Base-by-base conservation (phyloP, 495 filamentous ascomycete species). In the Aspergillus ellipticus region DNA sequence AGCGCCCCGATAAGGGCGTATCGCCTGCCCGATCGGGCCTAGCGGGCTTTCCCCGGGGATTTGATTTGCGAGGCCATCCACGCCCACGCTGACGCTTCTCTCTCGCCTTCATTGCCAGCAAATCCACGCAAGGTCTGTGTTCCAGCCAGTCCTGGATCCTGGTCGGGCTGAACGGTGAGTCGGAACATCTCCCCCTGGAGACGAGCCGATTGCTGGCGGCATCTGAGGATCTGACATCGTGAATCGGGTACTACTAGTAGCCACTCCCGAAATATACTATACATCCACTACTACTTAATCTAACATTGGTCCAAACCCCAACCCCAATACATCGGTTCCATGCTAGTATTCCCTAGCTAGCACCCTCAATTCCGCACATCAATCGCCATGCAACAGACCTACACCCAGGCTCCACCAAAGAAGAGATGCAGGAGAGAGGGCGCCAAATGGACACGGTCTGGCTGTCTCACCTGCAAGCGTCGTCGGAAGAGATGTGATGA, bases 401-500 rank as follows among this genome's bases (percentile, higher is more conserved):
- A 47, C 6, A n/a, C 41, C 4, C 41, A 43, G 21, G 19, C 35
- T 13, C 42, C 42, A 37, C 65, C 59, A 9, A 74, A 63, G 29
- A 62, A 58, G 52, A 62, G 68, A 55, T 61, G 55, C 47, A 66
- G 67, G 19, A 64, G 67, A 55, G 65, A 67, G n/a, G 69, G 73
- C 6, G 66, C 64, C 2, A 68, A 66, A 55, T 78, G 74, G 74
- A 73, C 71, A 55, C 72, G 74, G 5, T 74, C 72, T 0, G 74
- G 72, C 6, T 78, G 74, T 46, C 42, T 76, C 17, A 78, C 74
- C 0, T 78, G 74, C 55, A 78, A 78, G 52, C 69, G 62, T 48
- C 66, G 74, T 42, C 70, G 73, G 24, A 78, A 78, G 56, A 68
- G 68, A 43, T 78, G 74, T 33, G 74, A 78, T 53, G 74, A 76